phyloP scores from a whole-genome alignment of 805 yeast genomes.

The Candida jianshihensis region DNA sequence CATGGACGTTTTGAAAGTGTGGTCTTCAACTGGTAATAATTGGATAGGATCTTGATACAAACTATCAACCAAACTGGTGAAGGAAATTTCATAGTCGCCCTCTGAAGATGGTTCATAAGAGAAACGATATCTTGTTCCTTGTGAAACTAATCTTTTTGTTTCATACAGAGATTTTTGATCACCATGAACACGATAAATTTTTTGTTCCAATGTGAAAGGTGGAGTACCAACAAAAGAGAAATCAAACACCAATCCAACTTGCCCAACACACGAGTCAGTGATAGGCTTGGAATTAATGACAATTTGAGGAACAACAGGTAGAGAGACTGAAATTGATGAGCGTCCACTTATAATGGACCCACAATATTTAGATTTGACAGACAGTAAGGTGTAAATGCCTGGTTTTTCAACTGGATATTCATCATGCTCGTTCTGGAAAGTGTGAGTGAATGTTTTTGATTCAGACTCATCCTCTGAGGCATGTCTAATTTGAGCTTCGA shows the following conservation, averaged over 20 bases:
- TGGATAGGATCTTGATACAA: constrained; percentile 42
- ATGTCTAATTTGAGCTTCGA: constrained; percentile 27
- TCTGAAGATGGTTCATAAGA: constrained; percentile 72
- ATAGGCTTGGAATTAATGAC: constrained; percentile 42
- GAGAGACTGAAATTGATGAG: constrained; percentile 46
- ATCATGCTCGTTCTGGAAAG: constrained; percentile 23
- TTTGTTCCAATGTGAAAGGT: constrained; percentile 66
- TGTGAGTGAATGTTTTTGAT: constrained; percentile 14
- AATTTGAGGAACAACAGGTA: constrained; percentile 47
- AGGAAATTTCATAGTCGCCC: constrained; percentile 74
- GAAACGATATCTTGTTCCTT: constrained; percentile 45
- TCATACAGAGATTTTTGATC: constrained; percentile 27
- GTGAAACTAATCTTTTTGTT: constrained; percentile 29
- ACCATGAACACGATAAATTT: constrained; percentile 46
- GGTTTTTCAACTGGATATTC: constrained; percentile 41
- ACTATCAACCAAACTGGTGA: constrained; percentile 57
- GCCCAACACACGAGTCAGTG: constrained; percentile 85
- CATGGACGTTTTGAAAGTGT: constrained; percentile 62
- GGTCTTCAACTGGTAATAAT: constrained; percentile 30
- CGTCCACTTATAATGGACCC: constrained; percentile 56
- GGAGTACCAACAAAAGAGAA: constrained; percentile 68
- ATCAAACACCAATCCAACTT: constrained; percentile 75
- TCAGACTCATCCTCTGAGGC: constrained; percentile 22
- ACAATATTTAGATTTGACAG: constrained; percentile 57
- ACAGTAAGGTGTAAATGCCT: constrained; percentile 56